phyloP scores from a whole-genome alignment of 345 rosid genomes.

The Arabis hirsuta region DNA sequence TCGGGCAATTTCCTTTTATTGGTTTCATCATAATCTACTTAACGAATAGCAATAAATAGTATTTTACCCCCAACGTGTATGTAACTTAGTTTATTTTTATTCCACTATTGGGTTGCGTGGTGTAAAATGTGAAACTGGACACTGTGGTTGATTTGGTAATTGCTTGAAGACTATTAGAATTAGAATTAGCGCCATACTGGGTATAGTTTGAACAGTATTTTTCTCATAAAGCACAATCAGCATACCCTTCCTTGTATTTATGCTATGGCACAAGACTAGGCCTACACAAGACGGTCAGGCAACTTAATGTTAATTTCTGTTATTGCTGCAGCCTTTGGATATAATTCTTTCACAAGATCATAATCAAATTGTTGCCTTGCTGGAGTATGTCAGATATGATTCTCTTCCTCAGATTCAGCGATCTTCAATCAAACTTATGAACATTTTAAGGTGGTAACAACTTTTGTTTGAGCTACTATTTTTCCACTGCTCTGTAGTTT shows the following conservation, averaged over 20 bases:
- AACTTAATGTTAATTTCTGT: conserved; percentile 32
- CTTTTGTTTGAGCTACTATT: conserved; percentile 12
- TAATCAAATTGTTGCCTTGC: conserved; percentile 72
- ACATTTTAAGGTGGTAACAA: conserved; percentile 67
- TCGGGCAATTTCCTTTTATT: neutral
- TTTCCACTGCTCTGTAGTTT: conserved; percentile 30
- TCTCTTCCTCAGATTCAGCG: conserved; percentile 77
- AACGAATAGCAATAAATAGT: conserved; percentile 18
- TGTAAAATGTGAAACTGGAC: conserved; percentile 28
- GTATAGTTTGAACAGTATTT: neutral
- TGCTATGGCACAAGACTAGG: conserved; percentile 1
- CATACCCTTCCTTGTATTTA: conserved; percentile 1
- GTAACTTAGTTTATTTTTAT: conserved; percentile 5
- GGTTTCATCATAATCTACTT: conserved; percentile 19
- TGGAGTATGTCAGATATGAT: conserved; percentile 97
- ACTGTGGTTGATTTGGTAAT: conserved; percentile 20
- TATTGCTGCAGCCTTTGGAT: conserved; percentile 80
- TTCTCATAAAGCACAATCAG: conserved; percentile 11
- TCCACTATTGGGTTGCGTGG: neutral
- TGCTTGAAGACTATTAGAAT: neutral
- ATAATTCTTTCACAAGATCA: conserved; percentile 91
- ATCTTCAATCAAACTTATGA: conserved; percentile 84
- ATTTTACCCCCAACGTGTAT: neutral
- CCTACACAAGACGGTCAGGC: neutral
- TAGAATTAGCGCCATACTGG: neutral